phyloP scores from a whole-genome alignment of 345 rosid genomes.

The Noccaea bulbosa region DNA sequence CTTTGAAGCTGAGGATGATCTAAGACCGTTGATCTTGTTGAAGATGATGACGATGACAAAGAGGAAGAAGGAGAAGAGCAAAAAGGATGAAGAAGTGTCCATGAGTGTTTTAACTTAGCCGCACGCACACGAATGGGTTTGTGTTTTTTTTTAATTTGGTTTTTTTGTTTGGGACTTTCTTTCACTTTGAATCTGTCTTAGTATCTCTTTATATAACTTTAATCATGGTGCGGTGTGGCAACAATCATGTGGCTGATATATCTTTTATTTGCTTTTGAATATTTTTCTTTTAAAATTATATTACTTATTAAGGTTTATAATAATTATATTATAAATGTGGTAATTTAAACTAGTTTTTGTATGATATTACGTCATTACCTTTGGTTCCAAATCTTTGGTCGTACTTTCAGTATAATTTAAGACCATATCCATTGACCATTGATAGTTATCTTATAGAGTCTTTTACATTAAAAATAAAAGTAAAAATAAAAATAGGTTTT shows the following conservation, averaged over 20 bases:
- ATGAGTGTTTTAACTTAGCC: slow-evolving; percentile 28
- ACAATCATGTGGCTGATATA: slow-evolving; percentile 42
- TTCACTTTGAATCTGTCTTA: slow-evolving; percentile 44
- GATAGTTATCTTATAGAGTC: too few relatives aligned
- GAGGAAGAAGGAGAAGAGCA: slow-evolving; percentile 40
- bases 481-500: too few relatives aligned
- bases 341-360: neutral
- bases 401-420: neutral
- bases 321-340: neutral
- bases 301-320: neutral
- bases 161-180: slow-evolving; percentile 31
- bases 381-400: neutral
- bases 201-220: slow-evolving; percentile 42
- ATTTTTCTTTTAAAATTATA: neutral
- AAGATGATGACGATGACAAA: slow-evolving; percentile 43
- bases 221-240: slow-evolving; percentile 45
- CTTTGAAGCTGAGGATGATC: slow-evolving; percentile 32
- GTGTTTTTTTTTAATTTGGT: slow-evolving; percentile 22
- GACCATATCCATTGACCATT: too few relatives aligned
- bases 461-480: too few relatives aligned
- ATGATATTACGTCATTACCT: slow-evolving; percentile 9
- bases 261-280: neutral
- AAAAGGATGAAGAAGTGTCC: slow-evolving; percentile 50
- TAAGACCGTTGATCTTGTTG: slow-evolving; percentile 40
- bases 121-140: slow-evolving; percentile 45